phyloP scores from a whole-genome alignment of 2,329 filamentous ascomycete genomes.

The Verticillium albo-atrum region DNA sequence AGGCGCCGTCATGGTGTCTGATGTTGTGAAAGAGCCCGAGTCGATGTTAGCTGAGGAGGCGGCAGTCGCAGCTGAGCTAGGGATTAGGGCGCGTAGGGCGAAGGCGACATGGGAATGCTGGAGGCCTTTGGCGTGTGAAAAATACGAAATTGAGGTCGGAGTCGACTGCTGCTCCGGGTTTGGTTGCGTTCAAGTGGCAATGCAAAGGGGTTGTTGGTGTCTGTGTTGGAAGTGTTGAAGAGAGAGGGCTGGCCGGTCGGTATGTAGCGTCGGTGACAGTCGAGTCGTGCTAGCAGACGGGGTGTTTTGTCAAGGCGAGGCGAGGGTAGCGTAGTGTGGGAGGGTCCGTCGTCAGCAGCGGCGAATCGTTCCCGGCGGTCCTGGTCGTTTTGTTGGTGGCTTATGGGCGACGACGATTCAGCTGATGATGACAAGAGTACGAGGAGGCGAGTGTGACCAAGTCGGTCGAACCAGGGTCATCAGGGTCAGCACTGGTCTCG shows the following conservation, averaged over 20 bases:
- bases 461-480: background rate
- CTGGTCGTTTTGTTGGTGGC: background rate
- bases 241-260: background rate
- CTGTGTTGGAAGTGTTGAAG: background rate
- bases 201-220: background rate
- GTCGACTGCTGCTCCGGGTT: background rate
- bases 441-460: background rate
- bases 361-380: background rate
- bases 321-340: background rate
- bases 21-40: background rate
- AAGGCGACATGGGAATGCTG: background rate
- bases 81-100: background rate
- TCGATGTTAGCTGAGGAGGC: background rate
- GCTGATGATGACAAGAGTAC: background rate
- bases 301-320: background rate
- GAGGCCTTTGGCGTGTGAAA: background rate
- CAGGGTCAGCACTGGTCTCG: background rate
- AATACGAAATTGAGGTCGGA: background rate
- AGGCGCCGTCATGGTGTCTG: conserved; percentile 28
- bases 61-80: background rate
- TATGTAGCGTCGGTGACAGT: background rate
- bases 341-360: background rate
- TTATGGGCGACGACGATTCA: background rate
- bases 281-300: background rate
- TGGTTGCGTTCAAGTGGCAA: background rate